phyloP scores from a whole-genome alignment of 371 early-diverging fungal genomes.

The Rhizopus sp. region DNA sequence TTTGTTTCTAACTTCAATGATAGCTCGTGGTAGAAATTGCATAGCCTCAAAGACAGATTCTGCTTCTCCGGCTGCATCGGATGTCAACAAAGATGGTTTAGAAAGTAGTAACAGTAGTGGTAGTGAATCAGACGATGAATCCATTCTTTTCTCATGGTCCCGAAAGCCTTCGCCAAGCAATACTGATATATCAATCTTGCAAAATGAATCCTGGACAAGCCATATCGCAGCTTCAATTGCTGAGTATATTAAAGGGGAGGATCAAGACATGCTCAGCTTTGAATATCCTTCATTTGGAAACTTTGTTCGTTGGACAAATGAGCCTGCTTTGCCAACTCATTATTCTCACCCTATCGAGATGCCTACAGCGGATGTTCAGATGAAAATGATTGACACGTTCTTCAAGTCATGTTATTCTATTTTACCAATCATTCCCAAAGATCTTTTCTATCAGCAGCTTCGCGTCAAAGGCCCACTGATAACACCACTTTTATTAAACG shows the following conservation, averaged over 20 bases:
- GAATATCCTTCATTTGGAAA: conserved; percentile 14
- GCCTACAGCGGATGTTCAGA: conserved; percentile 35
- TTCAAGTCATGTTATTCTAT: conserved; percentile 24
- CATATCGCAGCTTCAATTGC: not conserved
- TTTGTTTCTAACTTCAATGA: not conserved
- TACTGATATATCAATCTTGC: not conserved
- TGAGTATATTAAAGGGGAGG: not conserved
- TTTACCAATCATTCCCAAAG: conserved; percentile 16
- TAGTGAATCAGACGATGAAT: conserved; percentile 20
- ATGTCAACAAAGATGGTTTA: not conserved
- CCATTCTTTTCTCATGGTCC: conserved; percentile 19
- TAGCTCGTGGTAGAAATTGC: conserved; percentile 31
- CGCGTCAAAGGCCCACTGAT: conserved; percentile 23
- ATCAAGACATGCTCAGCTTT: not conserved
- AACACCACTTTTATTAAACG: conserved; percentile 27
- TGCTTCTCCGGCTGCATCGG: not conserved
- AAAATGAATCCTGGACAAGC: not conserved
- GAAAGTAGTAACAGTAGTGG: not conserved
- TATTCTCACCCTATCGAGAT: conserved; percentile 37
- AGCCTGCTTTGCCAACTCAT: conserved; percentile 30
- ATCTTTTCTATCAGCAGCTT: conserved; percentile 23
- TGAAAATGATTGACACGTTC: conserved; percentile 33
- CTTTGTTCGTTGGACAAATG: conserved; percentile 26
- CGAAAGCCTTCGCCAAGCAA: not conserved
- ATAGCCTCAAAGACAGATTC: conserved; percentile 15